Base-by-base conservation (phyloP, 345 rosid species). In the Brassica juncea region DNA sequence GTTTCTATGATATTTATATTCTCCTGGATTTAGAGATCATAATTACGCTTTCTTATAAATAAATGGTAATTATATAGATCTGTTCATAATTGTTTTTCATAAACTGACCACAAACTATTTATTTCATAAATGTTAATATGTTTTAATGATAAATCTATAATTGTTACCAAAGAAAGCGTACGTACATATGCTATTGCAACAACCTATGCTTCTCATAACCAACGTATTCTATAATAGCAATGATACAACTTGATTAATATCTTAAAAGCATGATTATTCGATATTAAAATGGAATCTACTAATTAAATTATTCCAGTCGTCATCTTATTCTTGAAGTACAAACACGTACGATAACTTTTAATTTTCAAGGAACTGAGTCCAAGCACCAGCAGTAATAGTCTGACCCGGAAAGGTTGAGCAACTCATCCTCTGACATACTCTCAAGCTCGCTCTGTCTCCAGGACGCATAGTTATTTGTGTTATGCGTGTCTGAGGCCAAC, bases 321-420 rank as follows among this genome's bases (percentile, higher is more conserved):
- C 12, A 49, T 74, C 0, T 52, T 21, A 54, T 21, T 32, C 5
- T 54, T 19, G 34, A 9, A 52, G 52, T 37, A 64, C 66, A 9
- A 62, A 42, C 35, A 32, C 7, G 52, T 49, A 49, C 6, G 19
- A 35, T 66, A 75, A 55, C 5, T 55, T 52, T 74, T 1, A 14
- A 19, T 11, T n/a, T 15, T 77, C 31, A 77, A 49, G 76, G 35
- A 19, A 65, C 9, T 6, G 89, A 86, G 66, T 94, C 98, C 81
- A 94, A 73, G 82, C 98, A 94, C 97, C 98, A 94, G 8, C 98
- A 94, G 79, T 91, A 89, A 77, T 87, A 94, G 47, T 94, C 95
- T 8, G 97, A 88, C 74, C 87, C 86, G 31, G 98, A 94, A 42
- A 90, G 84, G 3, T 85, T 82, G 5, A 89, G 79, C 86, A 91